phyloP scores from a whole-genome alignment of 2,329 filamentous ascomycete genomes.

The Lachnellula hyalina region DNA sequence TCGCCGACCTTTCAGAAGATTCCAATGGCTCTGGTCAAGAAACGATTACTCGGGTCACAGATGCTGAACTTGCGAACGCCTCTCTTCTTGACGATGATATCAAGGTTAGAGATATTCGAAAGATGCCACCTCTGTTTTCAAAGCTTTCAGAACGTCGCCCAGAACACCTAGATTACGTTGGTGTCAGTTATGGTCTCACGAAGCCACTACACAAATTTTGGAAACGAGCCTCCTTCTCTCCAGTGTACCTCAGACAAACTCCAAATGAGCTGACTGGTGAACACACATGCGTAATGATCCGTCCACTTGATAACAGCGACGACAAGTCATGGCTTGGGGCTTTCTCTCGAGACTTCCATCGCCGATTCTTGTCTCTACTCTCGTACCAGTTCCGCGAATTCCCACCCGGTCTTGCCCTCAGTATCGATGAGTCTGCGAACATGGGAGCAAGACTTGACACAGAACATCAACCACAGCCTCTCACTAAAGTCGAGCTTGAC shows the following conservation, averaged over 20 bases:
- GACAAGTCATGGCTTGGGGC: conserved; percentile 83
- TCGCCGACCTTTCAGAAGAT: conserved; percentile 75
- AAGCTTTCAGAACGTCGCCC: conserved; percentile 80
- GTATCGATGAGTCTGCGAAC: conserved; percentile 80
- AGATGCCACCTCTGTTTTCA: conserved; percentile 90
- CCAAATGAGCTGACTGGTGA: conserved; percentile 95
- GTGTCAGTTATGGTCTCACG: conserved; percentile 92
- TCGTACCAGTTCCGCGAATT: conserved; percentile 91
- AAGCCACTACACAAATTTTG: conserved; percentile 89
- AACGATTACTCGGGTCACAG: conserved; percentile 72
- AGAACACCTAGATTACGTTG: conserved; percentile 80
- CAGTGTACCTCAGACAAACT: conserved; percentile 92
- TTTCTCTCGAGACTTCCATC: conserved; percentile 89
- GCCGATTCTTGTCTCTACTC: conserved; percentile 82
- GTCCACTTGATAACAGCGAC: conserved; percentile 62
- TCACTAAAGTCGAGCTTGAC: conserved; percentile 75
- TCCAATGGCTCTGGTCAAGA: conserved; percentile 46
- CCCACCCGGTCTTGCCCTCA: conserved; percentile 69
- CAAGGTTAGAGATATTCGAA: conserved; percentile 79
- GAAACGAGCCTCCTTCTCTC: conserved; percentile 81
- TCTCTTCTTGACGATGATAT: conserved; percentile 82
- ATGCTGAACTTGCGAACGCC: conserved; percentile 71
- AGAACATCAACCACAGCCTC: conserved; percentile 44
- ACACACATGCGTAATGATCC: conserved; percentile 96
- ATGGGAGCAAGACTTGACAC: conserved; percentile 64